Conservation (phyloP, 2,329 filamentous ascomycete species). For the Epichloe baconii region DNA sequence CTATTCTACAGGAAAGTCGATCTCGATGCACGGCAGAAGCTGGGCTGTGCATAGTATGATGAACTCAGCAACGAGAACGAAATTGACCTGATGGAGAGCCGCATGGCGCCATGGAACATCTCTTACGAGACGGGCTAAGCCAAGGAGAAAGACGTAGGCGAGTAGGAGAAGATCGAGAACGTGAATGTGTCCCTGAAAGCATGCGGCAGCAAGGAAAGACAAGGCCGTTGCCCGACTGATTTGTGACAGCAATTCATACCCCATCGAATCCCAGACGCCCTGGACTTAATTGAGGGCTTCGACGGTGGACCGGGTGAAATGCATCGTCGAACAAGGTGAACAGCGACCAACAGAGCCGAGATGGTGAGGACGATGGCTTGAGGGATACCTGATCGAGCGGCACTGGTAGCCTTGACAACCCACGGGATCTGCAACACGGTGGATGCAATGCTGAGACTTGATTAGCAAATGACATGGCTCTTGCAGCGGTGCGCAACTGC, state of each 20-base stretch:
- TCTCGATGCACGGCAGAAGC: constrained; percentile 31
- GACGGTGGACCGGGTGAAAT: constrained; percentile 8
- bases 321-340: constrained; percentile 20
- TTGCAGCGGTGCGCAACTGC: too few relatives aligned
- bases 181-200: constrained; percentile 19
- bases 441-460: neutral
- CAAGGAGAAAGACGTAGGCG: constrained; percentile 30
- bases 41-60: constrained; percentile 23
- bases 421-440: constrained; percentile 18
- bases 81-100: constrained; percentile 36
- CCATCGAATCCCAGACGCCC: constrained; percentile 26
- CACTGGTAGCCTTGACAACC: constrained; percentile 24
- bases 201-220: constrained; percentile 26
- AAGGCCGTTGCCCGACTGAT: constrained; percentile 25
- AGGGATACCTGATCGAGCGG: constrained; percentile 28
- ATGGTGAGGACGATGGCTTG: constrained; percentile 24
- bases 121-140: constrained; percentile 28
- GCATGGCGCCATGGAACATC: constrained; percentile 31
- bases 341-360: constrained; percentile 23
- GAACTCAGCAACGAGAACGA: constrained; percentile 25
- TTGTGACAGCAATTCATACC: constrained; percentile 31
- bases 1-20: constrained; percentile 17
- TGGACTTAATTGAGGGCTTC: constrained; percentile 13
- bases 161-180: constrained; percentile 24
- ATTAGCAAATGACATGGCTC: neutral